Evolutionary conservation across 1,284 basidiomycete species (phyloP).

Genomic region (Tylopilus sp.): DNA sequence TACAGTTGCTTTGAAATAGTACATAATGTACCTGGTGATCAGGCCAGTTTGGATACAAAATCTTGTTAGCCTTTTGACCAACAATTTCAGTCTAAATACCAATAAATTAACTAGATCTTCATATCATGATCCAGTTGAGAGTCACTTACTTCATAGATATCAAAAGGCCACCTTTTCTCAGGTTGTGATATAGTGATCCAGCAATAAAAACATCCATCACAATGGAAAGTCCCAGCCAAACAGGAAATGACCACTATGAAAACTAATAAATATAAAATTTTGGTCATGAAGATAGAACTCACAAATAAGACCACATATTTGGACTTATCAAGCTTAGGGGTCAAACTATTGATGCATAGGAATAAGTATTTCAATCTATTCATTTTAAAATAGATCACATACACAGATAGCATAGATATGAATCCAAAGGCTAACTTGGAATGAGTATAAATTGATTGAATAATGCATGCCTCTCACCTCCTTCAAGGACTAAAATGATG

Average conservation of each 20-base stretch:
- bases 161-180: conserved; percentile 6
- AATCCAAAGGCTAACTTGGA: conserved; percentile 28
- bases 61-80: conserved; percentile 17
- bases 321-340: not conserved
- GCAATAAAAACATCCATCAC: conserved; percentile 24
- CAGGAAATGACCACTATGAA: conserved; percentile 17
- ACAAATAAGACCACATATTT: not conserved
- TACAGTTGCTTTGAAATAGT: not conserved
- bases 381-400: conserved; percentile 3
- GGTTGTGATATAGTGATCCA: conserved; percentile 14
- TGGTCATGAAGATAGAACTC: not conserved
- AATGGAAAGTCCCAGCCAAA: conserved; percentile 24
- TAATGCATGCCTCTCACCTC: conserved; percentile 10
- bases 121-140: not conserved
- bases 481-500: conserved; percentile 21
- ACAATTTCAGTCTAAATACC: conserved; percentile 10
- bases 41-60: conserved; percentile 28
- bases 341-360: not conserved
- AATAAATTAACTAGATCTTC: not conserved
- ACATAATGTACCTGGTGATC: conserved; percentile 24
- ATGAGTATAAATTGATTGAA: not conserved
- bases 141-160: conserved; percentile 14
- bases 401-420: conserved; percentile 35
- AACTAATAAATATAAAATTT: not conserved
- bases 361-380: not conserved